A percentile compares a stretch with the other conserved stretches of the same genome.
Conservation (phyloP, 768 basidiomycete genomes). For the Naganishia antarctica region DNA sequence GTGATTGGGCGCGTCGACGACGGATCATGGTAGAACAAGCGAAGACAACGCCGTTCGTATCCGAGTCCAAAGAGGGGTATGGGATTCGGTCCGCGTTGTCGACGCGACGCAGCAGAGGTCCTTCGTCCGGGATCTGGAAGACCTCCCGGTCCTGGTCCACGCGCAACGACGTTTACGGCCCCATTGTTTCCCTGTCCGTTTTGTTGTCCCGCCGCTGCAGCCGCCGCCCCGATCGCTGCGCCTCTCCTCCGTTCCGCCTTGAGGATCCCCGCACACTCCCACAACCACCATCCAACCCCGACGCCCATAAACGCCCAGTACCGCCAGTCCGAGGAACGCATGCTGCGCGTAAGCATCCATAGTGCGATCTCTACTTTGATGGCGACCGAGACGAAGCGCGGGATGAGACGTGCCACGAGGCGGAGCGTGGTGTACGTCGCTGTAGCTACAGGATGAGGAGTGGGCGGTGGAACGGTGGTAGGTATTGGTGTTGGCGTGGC, state of each 20-base stretch:
- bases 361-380: slow-evolving; percentile 19
- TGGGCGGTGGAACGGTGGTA: background rate
- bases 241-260: background rate
- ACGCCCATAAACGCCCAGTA: background rate
- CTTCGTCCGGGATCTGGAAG: background rate
- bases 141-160: background rate
- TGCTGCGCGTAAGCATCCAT: slow-evolving; percentile 23
- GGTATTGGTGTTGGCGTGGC: background rate
- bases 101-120: background rate
- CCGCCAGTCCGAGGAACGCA: background rate
- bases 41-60: slow-evolving; percentile 18
- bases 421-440: background rate
- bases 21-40: slow-evolving; percentile 15
- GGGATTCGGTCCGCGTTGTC: background rate
- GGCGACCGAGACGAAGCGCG: background rate
- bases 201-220: background rate
- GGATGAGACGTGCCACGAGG: background rate
- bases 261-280: slow-evolving; percentile 14
- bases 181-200: background rate
- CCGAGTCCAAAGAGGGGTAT: slow-evolving; percentile 2
- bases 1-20: background rate
- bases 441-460: background rate
- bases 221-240: background rate
- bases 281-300: slow-evolving; percentile 16
- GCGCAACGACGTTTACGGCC: background rate